Evolutionary conservation across 805 yeast species (phyloP), one percentile per base, ranked within the genome.

Genomic region (Jamesozyma rosinii): DNA sequence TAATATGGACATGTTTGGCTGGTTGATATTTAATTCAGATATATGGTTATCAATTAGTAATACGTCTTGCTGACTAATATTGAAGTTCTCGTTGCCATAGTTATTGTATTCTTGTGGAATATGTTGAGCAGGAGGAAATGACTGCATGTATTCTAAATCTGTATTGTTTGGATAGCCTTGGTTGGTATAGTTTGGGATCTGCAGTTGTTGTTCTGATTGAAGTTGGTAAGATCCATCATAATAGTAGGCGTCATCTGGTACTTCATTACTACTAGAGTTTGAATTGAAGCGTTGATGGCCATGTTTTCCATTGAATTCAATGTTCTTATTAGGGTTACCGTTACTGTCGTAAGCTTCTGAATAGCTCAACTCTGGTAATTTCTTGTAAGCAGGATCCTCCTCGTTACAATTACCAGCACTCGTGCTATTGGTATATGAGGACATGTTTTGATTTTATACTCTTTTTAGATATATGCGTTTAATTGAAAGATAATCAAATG

Each of bases 301-400:
- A 8, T 24, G 29, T 11, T 24, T 24, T 8, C 29, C 29, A 11
- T 24, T 24, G 6, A 24, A 24, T 24, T 24, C 11, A 24, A 11
- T 24, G 29, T 11, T 24, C 6, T 24, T 11, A 11, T 8, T 24
- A 8, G 29, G 6, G 11, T 24, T 24, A 11, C 10, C 6, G 29
- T 11, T 24, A 11, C 10, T 8, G 11, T 24, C 30, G 4, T 27
- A 35, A 17, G 34, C 24, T 29, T 29, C 35, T 8, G 44, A 18
- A 11, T 37, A 38, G 27, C 36, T 30, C 11, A 41, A 11, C 17
- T 41, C 36, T 5, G 40, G 24, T 22, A 30, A 41, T 30, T 29
- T 35, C 19, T 40, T 40, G 31, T 13, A 40, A 11, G 26, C 5
- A 5, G 18, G 15, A 24, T 24, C 26, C 5, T 40, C 37, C 8